A percentile compares a stretch with the other conserved stretches of the same genome.
Conservation (phyloP, 176 grass and related monocot species). For the Cenchrus purpureus region DNA sequence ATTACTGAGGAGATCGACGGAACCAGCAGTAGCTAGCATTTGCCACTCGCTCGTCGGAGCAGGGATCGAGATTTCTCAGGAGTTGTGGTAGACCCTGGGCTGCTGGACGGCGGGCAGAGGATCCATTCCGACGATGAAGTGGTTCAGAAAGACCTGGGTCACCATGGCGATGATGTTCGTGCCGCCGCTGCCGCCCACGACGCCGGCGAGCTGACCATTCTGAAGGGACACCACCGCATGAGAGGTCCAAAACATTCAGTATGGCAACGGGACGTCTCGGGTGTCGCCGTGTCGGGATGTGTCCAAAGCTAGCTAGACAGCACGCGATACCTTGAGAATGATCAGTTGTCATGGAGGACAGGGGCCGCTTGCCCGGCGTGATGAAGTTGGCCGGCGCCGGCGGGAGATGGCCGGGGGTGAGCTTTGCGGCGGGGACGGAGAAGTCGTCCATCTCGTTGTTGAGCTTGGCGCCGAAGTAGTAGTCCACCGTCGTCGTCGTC, state of each 20-base stretch:
- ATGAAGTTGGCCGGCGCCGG: slow-evolving; percentile 93
- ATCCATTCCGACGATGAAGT: slow-evolving; percentile 77
- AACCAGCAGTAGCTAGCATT: too few species aligned
- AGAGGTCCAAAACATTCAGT: not conserved
- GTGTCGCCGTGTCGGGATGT: too few species aligned
- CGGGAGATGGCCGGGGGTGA: slow-evolving; percentile 61
- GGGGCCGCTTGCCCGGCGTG: slow-evolving; percentile 60
- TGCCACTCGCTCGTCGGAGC: too few species aligned
- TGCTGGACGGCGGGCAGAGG: slow-evolving; percentile 70
- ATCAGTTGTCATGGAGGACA: slow-evolving; percentile 85
- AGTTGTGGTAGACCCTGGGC: slow-evolving; percentile 71
- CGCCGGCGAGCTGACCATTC: slow-evolving; percentile 73
- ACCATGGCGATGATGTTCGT: too few species aligned
- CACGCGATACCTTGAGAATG: slow-evolving; percentile 54
- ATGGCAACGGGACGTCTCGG: not conserved
- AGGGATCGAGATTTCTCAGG: too few species aligned
- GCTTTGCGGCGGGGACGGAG: slow-evolving; percentile 60
- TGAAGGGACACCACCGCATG: not conserved
- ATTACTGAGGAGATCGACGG: too few species aligned
- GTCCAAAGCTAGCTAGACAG: not conserved
- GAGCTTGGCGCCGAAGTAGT: slow-evolving; percentile 55
- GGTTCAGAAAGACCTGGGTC: slow-evolving; percentile 76
- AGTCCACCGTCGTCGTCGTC: slow-evolving; percentile 74
- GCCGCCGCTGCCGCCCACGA: slow-evolving; percentile 78
- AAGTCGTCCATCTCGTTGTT: slow-evolving; percentile 99